These are phyloP conservation scores for Cercospora janseana DNA, from an alignment of 2,329 filamentous ascomycete genomes.

Conservation along the genomic window DNA sequence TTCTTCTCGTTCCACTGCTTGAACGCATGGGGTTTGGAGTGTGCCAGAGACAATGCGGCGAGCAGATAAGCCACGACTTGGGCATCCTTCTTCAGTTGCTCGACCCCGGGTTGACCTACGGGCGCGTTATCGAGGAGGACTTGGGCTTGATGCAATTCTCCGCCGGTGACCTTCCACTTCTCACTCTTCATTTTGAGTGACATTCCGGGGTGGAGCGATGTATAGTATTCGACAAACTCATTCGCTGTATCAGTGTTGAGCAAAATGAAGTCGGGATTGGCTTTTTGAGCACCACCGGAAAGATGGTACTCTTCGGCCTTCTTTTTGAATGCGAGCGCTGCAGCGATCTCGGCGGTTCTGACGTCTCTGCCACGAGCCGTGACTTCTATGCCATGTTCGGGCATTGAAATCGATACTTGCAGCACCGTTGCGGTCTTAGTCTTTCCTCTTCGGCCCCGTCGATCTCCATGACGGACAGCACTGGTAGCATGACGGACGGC, in stretches of 20 bases:
- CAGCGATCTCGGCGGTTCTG: constrained; percentile 38
- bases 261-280: constrained; percentile 21
- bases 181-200: constrained; percentile 29
- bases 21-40: constrained; percentile 37
- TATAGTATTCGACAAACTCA: constrained; percentile 42
- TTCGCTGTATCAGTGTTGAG: constrained; percentile 41
- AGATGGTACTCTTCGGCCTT: constrained; percentile 39
- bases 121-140: constrained; percentile 34
- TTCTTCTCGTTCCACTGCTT: constrained; percentile 38
- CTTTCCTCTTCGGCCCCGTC: constrained; percentile 2
- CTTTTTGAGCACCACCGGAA: neutral
- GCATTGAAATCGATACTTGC: constrained; percentile 34
- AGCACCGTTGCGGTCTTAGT: constrained; percentile 1
- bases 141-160: constrained; percentile 25
- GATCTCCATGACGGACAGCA: neutral
- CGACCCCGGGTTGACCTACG: constrained; percentile 34
- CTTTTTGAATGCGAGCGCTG: constrained; percentile 42
- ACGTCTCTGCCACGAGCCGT: constrained; percentile 32
- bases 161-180: neutral
- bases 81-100: constrained; percentile 39
- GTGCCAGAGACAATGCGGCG: constrained; percentile 40
- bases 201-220: constrained; percentile 17
- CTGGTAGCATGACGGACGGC: neutral
- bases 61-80: constrained; percentile 38
- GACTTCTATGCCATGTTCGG: constrained; percentile 39